Conservation (phyloP, 305 asterid genomes). For the Fraxinus velutina region DNA sequence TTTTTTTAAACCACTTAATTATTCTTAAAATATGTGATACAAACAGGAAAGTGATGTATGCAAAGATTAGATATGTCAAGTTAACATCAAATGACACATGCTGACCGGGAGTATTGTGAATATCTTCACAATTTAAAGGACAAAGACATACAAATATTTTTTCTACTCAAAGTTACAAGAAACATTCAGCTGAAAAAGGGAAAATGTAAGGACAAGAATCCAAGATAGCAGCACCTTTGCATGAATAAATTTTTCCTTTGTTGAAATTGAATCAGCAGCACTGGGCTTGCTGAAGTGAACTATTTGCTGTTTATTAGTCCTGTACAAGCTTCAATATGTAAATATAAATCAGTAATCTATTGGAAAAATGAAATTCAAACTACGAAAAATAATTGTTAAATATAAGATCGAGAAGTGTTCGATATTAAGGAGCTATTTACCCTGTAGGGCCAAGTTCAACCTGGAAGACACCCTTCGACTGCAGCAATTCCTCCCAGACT, state of each 20-base stretch:
- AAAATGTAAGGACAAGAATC: not conserved
- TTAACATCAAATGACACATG: not conserved
- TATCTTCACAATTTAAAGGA: not conserved
- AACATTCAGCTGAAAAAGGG: not conserved
- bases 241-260: constrained; percentile 87
- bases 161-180: constrained; percentile 8
- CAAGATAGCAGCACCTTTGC: constrained; percentile 62
- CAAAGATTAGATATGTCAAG: not conserved
- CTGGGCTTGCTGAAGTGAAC: constrained; percentile 75
- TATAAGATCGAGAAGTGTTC: not conserved
- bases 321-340: constrained; percentile 53
- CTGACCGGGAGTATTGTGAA: not conserved
- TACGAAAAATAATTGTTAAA: not conserved
- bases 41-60: not conserved
- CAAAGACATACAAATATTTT: not conserved
- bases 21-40: not conserved
- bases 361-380: constrained; percentile 10
- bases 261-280: constrained; percentile 69
- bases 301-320: constrained; percentile 65
- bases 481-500: constrained; percentile 91
- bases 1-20: constrained; percentile 1
- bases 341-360: constrained; percentile 25
- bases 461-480: constrained; percentile 67
- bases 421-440: constrained; percentile 39
- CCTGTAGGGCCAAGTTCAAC: constrained; percentile 62